Evolutionary conservation across 1,284 basidiomycete species (phyloP).

Genomic region (Pseudozyma sp.): DNA sequence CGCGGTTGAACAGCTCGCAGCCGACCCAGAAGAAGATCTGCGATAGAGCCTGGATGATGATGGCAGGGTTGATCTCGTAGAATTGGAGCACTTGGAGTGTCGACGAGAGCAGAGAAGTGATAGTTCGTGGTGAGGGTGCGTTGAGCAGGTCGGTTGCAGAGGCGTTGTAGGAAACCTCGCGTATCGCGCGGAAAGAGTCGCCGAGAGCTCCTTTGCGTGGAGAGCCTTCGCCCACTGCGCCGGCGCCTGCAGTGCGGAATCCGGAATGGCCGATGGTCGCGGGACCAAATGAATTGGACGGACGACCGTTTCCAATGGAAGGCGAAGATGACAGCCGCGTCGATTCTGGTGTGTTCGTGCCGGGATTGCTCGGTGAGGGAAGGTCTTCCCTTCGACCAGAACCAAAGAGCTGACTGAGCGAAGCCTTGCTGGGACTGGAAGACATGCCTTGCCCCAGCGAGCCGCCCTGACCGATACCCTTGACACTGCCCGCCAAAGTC

Average conservation of each 20-base stretch:
- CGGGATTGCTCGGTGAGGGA: not conserved
- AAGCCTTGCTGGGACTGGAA: constrained; percentile 39
- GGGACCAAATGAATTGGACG: constrained; percentile 20
- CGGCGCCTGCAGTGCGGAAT: constrained; percentile 7
- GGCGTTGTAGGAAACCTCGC: constrained; percentile 48
- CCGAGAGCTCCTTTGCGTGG: constrained; percentile 25
- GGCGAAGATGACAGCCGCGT: constrained; percentile 21
- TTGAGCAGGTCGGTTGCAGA: constrained; percentile 46
- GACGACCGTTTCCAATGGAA: constrained; percentile 34
- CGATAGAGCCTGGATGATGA: constrained; percentile 91
- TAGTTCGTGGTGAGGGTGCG: constrained; percentile 72
- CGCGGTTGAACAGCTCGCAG: constrained; percentile 91
- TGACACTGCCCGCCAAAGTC: constrained; percentile 60
- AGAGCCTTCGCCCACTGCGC: constrained; percentile 14
- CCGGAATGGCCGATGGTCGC: constrained; percentile 27
- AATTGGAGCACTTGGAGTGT: constrained; percentile 85
- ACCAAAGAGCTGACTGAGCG: constrained; percentile 56
- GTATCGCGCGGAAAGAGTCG: constrained; percentile 30
- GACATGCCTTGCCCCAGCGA: constrained; percentile 29
- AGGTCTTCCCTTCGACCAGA: constrained; percentile 14
- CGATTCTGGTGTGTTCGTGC: constrained; percentile 5
- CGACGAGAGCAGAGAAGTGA: constrained; percentile 87
- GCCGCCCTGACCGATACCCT: constrained; percentile 34
- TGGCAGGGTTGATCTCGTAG: constrained; percentile 89
- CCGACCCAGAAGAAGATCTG: constrained; percentile 90